Evolutionary conservation across 805 yeast genomes (phyloP), one percentile per base, ranked within the genome.

Genomic region (Lipomyces sp.): DNA sequence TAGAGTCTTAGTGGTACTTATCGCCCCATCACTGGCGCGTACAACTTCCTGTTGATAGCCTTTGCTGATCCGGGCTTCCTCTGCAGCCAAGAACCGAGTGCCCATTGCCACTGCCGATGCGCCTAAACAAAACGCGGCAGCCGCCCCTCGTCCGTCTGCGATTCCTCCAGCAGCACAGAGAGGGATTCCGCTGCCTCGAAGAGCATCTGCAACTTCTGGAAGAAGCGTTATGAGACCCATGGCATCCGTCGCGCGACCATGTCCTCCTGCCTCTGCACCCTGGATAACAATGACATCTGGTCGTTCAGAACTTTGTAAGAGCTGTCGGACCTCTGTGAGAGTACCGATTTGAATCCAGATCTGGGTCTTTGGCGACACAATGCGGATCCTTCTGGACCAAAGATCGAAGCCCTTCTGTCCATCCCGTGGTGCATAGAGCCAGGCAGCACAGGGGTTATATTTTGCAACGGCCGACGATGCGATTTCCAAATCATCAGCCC

Each of bases 241-340:
- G 11, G n/a, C 54, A 51, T 51, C 54, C 0, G 10, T 51, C 10
- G 54, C 33, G 54, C 54, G 54, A 29, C 54, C 54, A n/a, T 51
- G 54, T 11, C 54, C 54, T 51, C 54, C 54, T 11, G 54, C 54
- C 30, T 51, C 54, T 30, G 54, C 13, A 51, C 54, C 54, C 33
- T 51, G 54, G 11, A 51, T n/a, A 30, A 51, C 54, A 30, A 51
- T 51, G 54, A 6, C 54, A 30, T 30, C 33, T 6, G 54, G 54
- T n/a, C 32, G 54, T 24, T 24, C 33, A 13, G 30, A 24, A 51
- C 54, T 51, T 11, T 51, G 30, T n/a, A 51, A 30, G 54, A 51
- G 32, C 54, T 51, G 15, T 11, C 13, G 8, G 33, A 30, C 54
- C 54, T 51, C 54, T 51, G 7, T 13, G 8, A 51, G 3, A 11